Evolutionary conservation across 805 yeast species (phyloP).

Genomic region (Candida rishiriensis): DNA sequence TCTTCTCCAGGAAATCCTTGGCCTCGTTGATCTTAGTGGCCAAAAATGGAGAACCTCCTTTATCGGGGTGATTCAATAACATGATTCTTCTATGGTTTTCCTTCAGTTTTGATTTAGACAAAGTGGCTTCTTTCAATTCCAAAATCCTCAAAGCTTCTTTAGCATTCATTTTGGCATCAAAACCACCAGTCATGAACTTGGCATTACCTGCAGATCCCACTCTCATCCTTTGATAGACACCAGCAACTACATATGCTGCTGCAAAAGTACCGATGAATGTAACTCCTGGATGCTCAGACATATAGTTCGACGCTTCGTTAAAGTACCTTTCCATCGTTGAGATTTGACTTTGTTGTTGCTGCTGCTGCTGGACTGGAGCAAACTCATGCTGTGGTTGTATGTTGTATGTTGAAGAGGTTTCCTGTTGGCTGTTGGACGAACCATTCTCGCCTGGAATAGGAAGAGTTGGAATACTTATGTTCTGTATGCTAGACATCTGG

Average conservation of each 20-base stretch:
- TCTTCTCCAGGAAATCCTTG: slow-evolving; percentile 68
- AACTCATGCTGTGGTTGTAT: slow-evolving; percentile 1
- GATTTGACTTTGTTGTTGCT: slow-evolving; percentile 20
- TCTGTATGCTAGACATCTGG: slow-evolving; percentile 26
- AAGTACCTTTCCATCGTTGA: slow-evolving; percentile 59
- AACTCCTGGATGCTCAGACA: slow-evolving; percentile 74
- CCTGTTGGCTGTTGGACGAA: slow-evolving; percentile 13
- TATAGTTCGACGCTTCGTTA: slow-evolving; percentile 52
- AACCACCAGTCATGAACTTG: slow-evolving; percentile 80
- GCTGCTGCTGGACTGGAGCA: slow-evolving; percentile 19
- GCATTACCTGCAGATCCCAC: slow-evolving; percentile 51
- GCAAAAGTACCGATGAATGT: slow-evolving; percentile 68
- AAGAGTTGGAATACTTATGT: slow-evolving; percentile 51
- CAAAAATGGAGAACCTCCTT: slow-evolving; percentile 85
- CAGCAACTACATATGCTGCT: slow-evolving; percentile 60
- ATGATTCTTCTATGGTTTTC: slow-evolving; percentile 79
- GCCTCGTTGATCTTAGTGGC: slow-evolving; percentile 95
- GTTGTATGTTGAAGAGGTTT: slow-evolving; percentile 2
- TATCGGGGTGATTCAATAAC: slow-evolving; percentile 91
- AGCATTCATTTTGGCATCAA: slow-evolving; percentile 85
- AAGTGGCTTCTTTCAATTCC: slow-evolving; percentile 62
- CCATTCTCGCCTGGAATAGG: slow-evolving; percentile 49
- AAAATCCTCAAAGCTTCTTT: slow-evolving; percentile 85
- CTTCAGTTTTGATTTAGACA: slow-evolving; percentile 61
- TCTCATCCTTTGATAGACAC: slow-evolving; percentile 58